Conservation (phyloP, 2,329 filamentous ascomycete genomes). For the Decorospora gaudefroyi region DNA sequence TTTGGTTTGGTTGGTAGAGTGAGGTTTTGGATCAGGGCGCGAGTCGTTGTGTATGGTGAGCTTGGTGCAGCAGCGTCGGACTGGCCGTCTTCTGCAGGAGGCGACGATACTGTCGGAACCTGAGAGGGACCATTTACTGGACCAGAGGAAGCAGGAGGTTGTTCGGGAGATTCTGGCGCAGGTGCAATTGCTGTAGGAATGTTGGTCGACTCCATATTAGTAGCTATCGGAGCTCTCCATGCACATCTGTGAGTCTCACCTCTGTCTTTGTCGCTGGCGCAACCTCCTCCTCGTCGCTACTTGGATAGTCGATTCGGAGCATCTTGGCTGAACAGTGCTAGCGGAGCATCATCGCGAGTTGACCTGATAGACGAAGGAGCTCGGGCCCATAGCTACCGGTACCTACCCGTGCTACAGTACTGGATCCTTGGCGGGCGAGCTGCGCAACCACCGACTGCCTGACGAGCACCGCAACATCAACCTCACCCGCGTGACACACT, state of each 20-base stretch:
- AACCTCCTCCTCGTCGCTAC: slow-evolving; percentile 54
- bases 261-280: slow-evolving; percentile 38
- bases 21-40: slow-evolving; percentile 68
- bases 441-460: slow-evolving; percentile 41
- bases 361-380: slow-evolving; percentile 27
- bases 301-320: slow-evolving; percentile 53
- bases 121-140: slow-evolving; percentile 34
- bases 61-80: slow-evolving; percentile 34
- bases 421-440: slow-evolving; percentile 21
- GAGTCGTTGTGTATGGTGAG: slow-evolving; percentile 70
- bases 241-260: slow-evolving; percentile 45
- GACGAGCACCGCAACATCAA: slow-evolving; percentile 26
- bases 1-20: slow-evolving; percentile 74
- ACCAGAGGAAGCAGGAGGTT: slow-evolving; percentile 10
- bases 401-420: too few species aligned
- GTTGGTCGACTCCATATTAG: slow-evolving; percentile 50
- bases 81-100: slow-evolving; percentile 20
- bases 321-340: slow-evolving; percentile 28
- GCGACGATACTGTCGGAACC: slow-evolving; percentile 34
- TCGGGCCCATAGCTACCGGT: slow-evolving; percentile 36
- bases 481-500: slow-evolving; percentile 26
- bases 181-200: slow-evolving; percentile 23
- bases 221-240: slow-evolving; percentile 51
- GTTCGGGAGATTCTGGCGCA: slow-evolving; percentile 14
- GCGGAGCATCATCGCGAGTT: slow-evolving; percentile 3